These are phyloP conservation scores for Trifolium pratense DNA, from an alignment of 306 rosid genomes.

Conservation along the genomic window DNA sequence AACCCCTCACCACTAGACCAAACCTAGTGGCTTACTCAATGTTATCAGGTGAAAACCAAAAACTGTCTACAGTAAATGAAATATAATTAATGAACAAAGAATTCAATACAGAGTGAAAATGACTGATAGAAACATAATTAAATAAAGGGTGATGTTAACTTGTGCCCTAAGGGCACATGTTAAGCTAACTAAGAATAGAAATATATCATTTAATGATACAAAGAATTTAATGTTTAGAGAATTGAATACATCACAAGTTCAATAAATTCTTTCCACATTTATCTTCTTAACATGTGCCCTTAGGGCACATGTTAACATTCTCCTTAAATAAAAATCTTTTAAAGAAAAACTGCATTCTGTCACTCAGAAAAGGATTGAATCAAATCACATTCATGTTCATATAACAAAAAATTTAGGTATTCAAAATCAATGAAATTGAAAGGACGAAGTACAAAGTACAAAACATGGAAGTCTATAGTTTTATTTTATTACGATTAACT, in stretches of 20 bases:
- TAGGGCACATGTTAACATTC: too few relatives aligned
- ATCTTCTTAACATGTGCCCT: too few relatives aligned
- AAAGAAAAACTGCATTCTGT: constrained; percentile 1
- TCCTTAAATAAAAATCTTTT: neutral
- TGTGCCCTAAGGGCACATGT: too few relatives aligned
- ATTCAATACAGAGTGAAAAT: constrained; percentile 23
- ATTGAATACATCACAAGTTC: too few relatives aligned
- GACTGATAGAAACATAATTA: neutral
- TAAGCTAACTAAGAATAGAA: too few relatives aligned
- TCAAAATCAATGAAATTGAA: constrained; percentile 4
- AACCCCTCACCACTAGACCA: too few relatives aligned
- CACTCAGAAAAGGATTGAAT: constrained; percentile 12
- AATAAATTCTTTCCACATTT: too few relatives aligned
- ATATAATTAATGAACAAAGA: constrained; percentile 28
- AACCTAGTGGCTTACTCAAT: too few relatives aligned
- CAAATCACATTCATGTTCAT: constrained; percentile 20
- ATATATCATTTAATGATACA: too few relatives aligned
- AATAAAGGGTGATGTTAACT: too few relatives aligned
- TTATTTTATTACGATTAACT: constrained; percentile 18
- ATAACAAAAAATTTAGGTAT: neutral
- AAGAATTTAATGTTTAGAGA: too few relatives aligned
- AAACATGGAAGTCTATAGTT: constrained; percentile 4
- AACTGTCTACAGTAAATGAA: constrained; percentile 16
- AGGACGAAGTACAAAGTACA: constrained; percentile 7
- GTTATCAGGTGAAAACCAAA: neutral